Evolutionary conservation across 1,284 basidiomycete species (phyloP), one percentile per base, ranked within the genome.

Genomic region (Retiboletus flavoniger): DNA sequence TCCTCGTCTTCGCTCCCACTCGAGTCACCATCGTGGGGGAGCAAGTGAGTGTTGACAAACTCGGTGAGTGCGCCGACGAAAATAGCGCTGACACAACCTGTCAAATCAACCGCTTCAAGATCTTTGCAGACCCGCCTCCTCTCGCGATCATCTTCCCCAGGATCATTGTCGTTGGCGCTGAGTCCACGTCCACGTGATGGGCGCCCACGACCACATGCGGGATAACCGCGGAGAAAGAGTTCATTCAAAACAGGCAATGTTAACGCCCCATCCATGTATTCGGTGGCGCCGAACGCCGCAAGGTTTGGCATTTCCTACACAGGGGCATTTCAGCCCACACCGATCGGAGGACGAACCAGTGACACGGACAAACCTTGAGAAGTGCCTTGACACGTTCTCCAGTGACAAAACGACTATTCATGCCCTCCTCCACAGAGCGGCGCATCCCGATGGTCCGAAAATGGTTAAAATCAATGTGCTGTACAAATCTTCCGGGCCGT

Each of bases 401-500:
- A 1, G 96, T 99, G 28, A 98, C 95, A 66, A 96, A 99, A 14
- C 95, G 89, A 59, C 87, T 87, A 56, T 86, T 87, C 29, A 93
- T 84, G 50, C 93, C 91, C 71, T 98, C 93, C 34, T 92, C 93
- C 17, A 97, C 85, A 1, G 91, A 93, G 19, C 96, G 85, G 48
- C 93, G 83, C 84, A 97, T 92, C 0, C 95, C 95, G 57, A 96
- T 94, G 19, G 95, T 95, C 32, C 93, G 85, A 75, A 96, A 98
- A 67, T 94, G 90, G 63, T 93, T 94, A 67, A 98, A 98, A 65
- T 93, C 90, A 16, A 95, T 75, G 65, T 91, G 87, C 36, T 80
- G 84, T 31, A 93, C 82, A 65, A 86, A 85, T 19, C 87, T 82
- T 39, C 91, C 90, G 2, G 89, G 89, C 42, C 84, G 80, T 21